Evolutionary conservation across 139 green algal species (phyloP).

Genomic region (Chlorella sp.): DNA sequence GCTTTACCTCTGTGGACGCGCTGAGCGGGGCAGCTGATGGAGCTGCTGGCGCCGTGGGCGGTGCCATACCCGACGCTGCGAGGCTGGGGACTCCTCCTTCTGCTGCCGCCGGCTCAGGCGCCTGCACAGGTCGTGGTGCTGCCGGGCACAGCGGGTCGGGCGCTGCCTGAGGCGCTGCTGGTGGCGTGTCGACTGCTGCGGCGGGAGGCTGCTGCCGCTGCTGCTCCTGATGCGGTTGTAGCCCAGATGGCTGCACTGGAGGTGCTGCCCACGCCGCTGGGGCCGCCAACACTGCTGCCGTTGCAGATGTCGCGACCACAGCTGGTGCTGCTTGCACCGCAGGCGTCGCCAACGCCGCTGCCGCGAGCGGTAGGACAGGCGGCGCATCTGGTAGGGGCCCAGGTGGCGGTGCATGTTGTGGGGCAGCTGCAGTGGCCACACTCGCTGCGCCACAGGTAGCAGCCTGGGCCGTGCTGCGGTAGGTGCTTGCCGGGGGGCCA

Average conservation of each 20-base stretch:
- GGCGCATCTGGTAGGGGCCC: too few relatives aligned
- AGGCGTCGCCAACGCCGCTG: too few relatives aligned
- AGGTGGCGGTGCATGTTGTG: too few relatives aligned
- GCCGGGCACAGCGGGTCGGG: not conserved
- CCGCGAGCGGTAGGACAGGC: too few relatives aligned
- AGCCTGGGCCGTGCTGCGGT: too few relatives aligned
- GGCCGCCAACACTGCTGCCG: not conserved
- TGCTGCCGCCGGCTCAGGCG: not conserved
- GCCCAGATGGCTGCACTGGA: not conserved
- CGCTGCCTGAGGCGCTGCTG: not conserved
- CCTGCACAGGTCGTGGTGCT: not conserved
- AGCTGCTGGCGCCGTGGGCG: not conserved
- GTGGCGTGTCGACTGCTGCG: not conserved
- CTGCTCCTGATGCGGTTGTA: not conserved
- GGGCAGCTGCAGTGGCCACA: too few relatives aligned
- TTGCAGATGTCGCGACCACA: too few relatives aligned
- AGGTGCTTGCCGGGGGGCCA: too few relatives aligned
- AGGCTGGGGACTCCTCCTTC: not conserved
- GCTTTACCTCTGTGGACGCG: not conserved
- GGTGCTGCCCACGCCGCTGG: not conserved
- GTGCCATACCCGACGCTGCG: not conserved
- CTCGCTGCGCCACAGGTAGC: too few relatives aligned
- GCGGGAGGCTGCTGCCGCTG: conserved; percentile 6
- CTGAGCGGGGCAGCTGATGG: not conserved
- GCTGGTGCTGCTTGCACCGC: too few relatives aligned